Evolutionary conservation across 2,329 filamentous ascomycete genomes (phyloP), one percentile per base, ranked within the genome.

Genomic region (Curvularia verruculosa): DNA sequence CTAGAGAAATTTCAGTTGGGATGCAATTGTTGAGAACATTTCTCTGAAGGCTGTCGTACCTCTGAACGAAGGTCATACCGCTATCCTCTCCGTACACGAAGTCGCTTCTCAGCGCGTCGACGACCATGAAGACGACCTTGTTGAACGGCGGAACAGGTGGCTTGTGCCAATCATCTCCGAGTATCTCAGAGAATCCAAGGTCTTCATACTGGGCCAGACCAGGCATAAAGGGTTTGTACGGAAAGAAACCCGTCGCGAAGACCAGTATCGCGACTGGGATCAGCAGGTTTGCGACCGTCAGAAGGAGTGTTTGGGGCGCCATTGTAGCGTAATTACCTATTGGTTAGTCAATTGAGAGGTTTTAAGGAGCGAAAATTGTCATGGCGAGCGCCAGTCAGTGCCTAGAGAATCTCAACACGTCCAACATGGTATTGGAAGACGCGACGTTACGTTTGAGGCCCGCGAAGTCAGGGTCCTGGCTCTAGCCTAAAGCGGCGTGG

Each of bases 171-270:
- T 52, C 51, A 81, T 63, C 58, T 3, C 50, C 60, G 43, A 66
- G 57, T 9, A 36, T 43, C 1, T 64, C 55, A 29, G 86, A 60
- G 79, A 84, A 82, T 45, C 81, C 78, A 26, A 84, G 73, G 48
- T 83, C 70, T 60, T 86, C 83, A 76, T 88, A 90, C 61, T 84
- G 80, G 9, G 95, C 93, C 45, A 96, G 80, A 3, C 95, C 95
- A 10, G 93, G 87, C 46, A 99, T 83, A 64, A 96, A 89, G 2
- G 95, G 92, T 73, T 99, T 99, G 79, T 98, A 97, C 7, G 95
- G 95, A 72, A 99, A 99, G 83, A 99, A 99, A 13, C 95, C 94
- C 29, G 87, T 86, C 24, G 91, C 93, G 76, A 98, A 98, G 63
- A 89, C 70, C 19, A 82, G 68, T 46, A 81, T 76, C 45, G 92